Evolutionary conservation across 352 stramenopile genomes (phyloP), one percentile per base, ranked within the genome.

Genomic region (Phytophthora fragariae): DNA sequence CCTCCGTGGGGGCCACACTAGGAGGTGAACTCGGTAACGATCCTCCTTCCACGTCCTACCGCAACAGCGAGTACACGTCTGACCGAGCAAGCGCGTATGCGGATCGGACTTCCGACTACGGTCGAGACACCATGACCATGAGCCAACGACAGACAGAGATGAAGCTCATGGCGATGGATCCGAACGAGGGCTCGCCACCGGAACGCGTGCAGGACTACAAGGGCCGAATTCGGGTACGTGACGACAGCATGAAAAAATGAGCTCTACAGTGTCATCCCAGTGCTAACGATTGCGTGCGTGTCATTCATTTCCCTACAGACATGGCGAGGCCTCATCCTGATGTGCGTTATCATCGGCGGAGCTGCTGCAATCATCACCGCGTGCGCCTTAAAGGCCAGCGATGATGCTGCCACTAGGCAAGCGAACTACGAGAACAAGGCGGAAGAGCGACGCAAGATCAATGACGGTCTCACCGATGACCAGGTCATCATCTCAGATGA

Each of bases 131-230:
- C 8, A 66, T 59, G 21, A 69, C 15, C 8, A 66, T 62, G 21
- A 69, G 19, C 8, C 31, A 57, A 3, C 72, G 62, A 8, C 75
- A 79, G 49, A 92, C 80, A 14, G 83, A 92, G 56, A 90, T 89
- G 76, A 88, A 88, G 69, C 79, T 91, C 73, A 82, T 77, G 73
- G 83, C 82, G 35, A 69, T 86, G 47, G 79, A 89, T 35, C 76
- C 58, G 4, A 80, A 77, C 27, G 72, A 77, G 7, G 61, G 41
- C 5, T 31, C 35, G 6, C 57, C 58, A 15, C 73, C 75, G 5
- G 83, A 90, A 69, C 76, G 73, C 9, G 69, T 72, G 52, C 72
- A 74, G 21, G 79, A 91, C 75, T 93, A 93, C 76, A 93, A 91
- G 57, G 88, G 88, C n/a, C 84, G 85, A 47, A 83, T 91, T 62